Evolutionary conservation across 2,329 filamentous ascomycete genomes (phyloP).

Genomic region (Colletotrichum navitas): DNA sequence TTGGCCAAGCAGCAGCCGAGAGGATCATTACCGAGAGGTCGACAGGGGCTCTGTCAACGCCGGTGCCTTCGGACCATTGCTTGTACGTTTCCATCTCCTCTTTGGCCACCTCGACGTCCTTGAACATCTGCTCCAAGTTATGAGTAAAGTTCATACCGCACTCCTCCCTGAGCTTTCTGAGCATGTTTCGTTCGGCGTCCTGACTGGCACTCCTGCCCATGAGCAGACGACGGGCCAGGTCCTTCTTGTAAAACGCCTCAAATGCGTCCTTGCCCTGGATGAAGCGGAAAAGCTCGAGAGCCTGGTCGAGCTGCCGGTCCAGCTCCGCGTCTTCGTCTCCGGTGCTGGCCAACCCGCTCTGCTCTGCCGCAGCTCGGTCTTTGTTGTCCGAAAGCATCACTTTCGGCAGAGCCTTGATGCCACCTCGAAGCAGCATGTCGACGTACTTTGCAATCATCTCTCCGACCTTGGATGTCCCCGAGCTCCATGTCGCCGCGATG

Average conservation of each 20-base stretch:
- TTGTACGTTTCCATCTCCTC: slow-evolving; percentile 96
- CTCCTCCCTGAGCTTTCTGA: slow-evolving; percentile 89
- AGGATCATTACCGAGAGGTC: slow-evolving; percentile 90
- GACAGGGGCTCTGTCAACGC: slow-evolving; percentile 61
- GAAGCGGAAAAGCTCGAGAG: slow-evolving; percentile 94
- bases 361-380: slow-evolving; percentile 69
- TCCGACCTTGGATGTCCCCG: slow-evolving; percentile 91
- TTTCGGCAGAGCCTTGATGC: slow-evolving; percentile 84
- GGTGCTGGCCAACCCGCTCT: slow-evolving; percentile 73
- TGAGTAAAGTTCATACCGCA: slow-evolving; percentile 96
- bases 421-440: slow-evolving; percentile 87
- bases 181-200: slow-evolving; percentile 96
- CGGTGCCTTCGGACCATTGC: slow-evolving; percentile 58
- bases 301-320: slow-evolving; percentile 91
- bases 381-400: slow-evolving; percentile 73
- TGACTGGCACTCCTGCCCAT: slow-evolving; percentile 94
- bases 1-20: slow-evolving; percentile 93
- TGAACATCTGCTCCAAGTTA: slow-evolving; percentile 99
- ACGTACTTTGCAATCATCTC: slow-evolving; percentile 99
- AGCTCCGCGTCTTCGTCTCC: slow-evolving; percentile 93
- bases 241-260: slow-evolving; percentile 99
- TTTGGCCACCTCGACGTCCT: slow-evolving; percentile 91
- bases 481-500: slow-evolving; percentile 77
- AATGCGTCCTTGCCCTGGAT: slow-evolving; percentile 98
- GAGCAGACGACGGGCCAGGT: slow-evolving; percentile 87